Percentiles rank a stretch among this genome's conserved stretches.
Evolutionary conservation across 306 rosid genomes (phyloP).

Genomic region (Fagus sylvatica): DNA sequence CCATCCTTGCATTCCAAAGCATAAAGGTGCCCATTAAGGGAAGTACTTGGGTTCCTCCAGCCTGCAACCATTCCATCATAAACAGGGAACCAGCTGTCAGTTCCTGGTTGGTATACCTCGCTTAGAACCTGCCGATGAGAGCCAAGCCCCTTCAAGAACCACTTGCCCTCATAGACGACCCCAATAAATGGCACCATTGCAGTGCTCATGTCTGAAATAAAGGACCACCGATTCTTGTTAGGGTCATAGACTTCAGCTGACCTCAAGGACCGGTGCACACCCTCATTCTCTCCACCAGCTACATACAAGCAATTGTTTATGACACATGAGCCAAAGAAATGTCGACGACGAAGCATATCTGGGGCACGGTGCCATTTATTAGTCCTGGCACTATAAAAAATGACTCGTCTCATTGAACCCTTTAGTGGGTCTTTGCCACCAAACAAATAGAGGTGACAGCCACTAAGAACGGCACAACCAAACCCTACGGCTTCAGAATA

Average conservation of each 20-base stretch:
- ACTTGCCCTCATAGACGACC: conserved; percentile 77
- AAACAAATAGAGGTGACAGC: conserved; percentile 81
- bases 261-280: conserved; percentile 66
- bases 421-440: conserved; percentile 83
- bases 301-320: conserved; percentile 85
- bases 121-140: conserved; percentile 78
- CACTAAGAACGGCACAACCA: conserved; percentile 90
- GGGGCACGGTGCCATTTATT: conserved; percentile 96
- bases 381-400: conserved; percentile 77
- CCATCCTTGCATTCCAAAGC: conserved; percentile 86
- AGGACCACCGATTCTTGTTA: conserved; percentile 81
- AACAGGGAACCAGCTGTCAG: conserved; percentile 67
- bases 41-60: conserved; percentile 78
- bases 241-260: conserved; percentile 89
- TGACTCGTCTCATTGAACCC: conserved; percentile 88
- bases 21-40: conserved; percentile 72
- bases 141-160: conserved; percentile 85
- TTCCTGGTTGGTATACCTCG: conserved; percentile 78
- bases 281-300: conserved; percentile 88
- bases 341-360: conserved; percentile 86
- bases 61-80: conserved; percentile 81
- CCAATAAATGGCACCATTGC: conserved; percentile 90
- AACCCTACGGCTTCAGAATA: conserved; percentile 90
- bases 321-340: conserved; percentile 79
- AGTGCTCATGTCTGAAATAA: conserved; percentile 81